Evolutionary conservation across 352 stramenopile genomes (phyloP).

Genomic region (Plasmopara halstedii): DNA sequence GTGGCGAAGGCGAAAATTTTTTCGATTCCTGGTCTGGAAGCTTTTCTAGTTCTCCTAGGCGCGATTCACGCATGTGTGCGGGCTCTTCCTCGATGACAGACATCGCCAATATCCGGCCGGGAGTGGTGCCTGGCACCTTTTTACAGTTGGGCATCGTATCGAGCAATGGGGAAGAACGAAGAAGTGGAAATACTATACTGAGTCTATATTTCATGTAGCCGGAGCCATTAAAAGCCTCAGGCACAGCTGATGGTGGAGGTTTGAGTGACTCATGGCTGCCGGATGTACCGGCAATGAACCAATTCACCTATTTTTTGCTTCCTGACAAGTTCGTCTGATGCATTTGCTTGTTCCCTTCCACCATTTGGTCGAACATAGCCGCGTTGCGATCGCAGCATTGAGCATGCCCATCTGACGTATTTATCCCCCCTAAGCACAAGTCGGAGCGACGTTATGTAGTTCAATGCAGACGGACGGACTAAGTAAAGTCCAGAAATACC

Average conservation of each 20-base stretch:
- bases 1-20: not conserved
- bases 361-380: constrained; percentile 14
- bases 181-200: constrained; percentile 10
- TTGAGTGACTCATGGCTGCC: constrained; percentile 8
- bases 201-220: constrained; percentile 2
- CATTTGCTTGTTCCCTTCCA: constrained; percentile 5
- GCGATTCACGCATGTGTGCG: constrained; percentile 16
- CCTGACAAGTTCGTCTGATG: constrained; percentile 6
- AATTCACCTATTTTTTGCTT: constrained; percentile 3
- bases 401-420: not conserved
- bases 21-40: constrained; percentile 8
- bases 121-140: constrained; percentile 9
- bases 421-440: not conserved
- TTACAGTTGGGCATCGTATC: constrained; percentile 25
- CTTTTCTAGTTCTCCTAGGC: constrained; percentile 13
- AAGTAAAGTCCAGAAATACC: too few species aligned
- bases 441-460: too few species aligned
- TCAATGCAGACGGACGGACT: too few species aligned
- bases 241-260: constrained; percentile 1
- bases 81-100: constrained; percentile 27
- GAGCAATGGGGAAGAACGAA: constrained; percentile 13
- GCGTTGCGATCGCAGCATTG: constrained; percentile 1
- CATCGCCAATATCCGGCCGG: constrained; percentile 11
- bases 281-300: not conserved
- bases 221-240: constrained; percentile 4